Evolutionary conservation across 2,329 filamentous ascomycete species (phyloP), one percentile per base, ranked within the genome.

Genomic region (Ceratocystis eucalypticola): DNA sequence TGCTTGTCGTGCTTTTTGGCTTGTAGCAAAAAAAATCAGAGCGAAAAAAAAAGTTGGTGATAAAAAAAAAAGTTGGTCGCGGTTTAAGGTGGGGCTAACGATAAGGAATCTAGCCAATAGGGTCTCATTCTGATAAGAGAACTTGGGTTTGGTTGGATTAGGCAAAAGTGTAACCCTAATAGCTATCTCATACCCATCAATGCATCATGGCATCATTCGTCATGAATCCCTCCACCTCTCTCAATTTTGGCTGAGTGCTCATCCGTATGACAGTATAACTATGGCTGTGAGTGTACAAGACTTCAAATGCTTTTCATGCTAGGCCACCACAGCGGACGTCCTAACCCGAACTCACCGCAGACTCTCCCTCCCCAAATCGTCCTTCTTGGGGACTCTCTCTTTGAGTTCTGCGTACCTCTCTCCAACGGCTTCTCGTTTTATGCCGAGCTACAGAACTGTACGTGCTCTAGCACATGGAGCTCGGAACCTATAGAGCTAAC

Each of bases 381-480:
- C 69, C 84, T 97, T 28, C 88, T 97, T 69, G 93, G 93, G 65
- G 94, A 97, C 77, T 96, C 90, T 41, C 87, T 97, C 69, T 87
- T 93, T 62, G 86, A 97, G 72, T 79, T 81, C 53, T 82, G 85
- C 1, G 82, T 82, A 69, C 79, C 81, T 45, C 78, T 85, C 62
- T 76, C 81, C 10, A 77, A 83, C 66, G 89, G 88, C 17, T 93
- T 92, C 75, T 89, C 82, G 0, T 89, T 95, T 71, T 84, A 86
- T 67, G 83, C 88, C 25, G 85, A 83, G 17, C 77, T 96, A 2
- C 85, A 91, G 73, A 76, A 83, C 70, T 81, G 88, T 91, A 71
- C 74, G 82, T 78, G 44, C 50, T 20, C 5, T 17, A 28, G 25
- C 28, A 33, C 20, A 17, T 63, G 6, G n/a, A 2, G 8, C 20